A percentile compares a stretch with the other conserved stretches of the same genome.
These are phyloP conservation scores for Dichotomocladium elegans DNA, from an alignment of 371 early-diverging fungal genomes.

Conservation along the genomic window DNA sequence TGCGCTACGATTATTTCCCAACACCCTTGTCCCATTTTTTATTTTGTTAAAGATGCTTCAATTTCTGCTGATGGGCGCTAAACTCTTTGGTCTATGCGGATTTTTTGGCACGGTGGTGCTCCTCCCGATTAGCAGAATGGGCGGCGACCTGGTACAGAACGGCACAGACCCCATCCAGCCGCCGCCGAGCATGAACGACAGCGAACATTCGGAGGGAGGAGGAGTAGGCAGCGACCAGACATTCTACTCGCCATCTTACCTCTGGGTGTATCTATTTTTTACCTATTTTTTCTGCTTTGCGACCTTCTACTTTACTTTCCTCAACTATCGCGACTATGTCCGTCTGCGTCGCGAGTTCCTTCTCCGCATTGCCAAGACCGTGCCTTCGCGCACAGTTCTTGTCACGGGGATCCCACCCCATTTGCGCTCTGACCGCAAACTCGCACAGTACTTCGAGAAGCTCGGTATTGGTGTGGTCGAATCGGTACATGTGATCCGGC, in stretches of 20 bases:
- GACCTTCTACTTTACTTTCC: conserved; percentile 55
- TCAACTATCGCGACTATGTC: conserved; percentile 59
- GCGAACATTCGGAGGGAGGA: conserved; percentile 16
- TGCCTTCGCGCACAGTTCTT: conserved; percentile 56
- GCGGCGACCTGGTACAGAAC: conserved; percentile 35
- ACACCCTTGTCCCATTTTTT: no score
- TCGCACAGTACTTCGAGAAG: conserved; percentile 58
- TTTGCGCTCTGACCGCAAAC: conserved; percentile 42
- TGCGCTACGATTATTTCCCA: neutral
- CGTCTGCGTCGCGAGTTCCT: conserved; percentile 50
- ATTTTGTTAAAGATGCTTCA: conserved; percentile 47
- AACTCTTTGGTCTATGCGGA: conserved; percentile 45
- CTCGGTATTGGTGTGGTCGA: conserved; percentile 58
- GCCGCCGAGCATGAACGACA: no score
- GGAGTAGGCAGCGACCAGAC: neutral
- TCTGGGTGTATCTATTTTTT: conserved; percentile 58
- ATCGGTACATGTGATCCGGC: conserved; percentile 54
- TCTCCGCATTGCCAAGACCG: conserved; percentile 42
- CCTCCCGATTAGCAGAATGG: conserved; percentile 44
- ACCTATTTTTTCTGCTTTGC: conserved; percentile 62
- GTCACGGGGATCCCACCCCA: conserved; percentile 56
- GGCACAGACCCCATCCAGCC: conserved; percentile 14
- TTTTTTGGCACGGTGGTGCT: conserved; percentile 47
- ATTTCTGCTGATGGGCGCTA: conserved; percentile 48
- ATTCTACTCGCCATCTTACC: conserved; percentile 27